These are phyloP conservation scores for Penicillium sp. DNA, from an alignment of 2,329 filamentous ascomycete genomes.

Conservation along the genomic window DNA sequence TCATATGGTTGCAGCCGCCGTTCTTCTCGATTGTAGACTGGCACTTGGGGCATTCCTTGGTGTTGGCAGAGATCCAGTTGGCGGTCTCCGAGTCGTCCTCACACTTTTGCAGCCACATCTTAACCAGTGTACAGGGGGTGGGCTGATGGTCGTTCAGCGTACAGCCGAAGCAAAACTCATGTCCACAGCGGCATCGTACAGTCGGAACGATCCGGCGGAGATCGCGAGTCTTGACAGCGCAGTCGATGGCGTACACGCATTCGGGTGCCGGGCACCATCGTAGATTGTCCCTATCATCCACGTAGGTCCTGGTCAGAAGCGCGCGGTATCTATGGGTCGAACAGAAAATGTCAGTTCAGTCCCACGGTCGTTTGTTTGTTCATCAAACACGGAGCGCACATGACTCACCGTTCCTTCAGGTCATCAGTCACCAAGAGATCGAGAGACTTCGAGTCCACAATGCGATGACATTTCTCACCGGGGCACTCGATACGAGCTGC, in stretches of 20 bases:
- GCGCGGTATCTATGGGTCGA: slow-evolving; percentile 67
- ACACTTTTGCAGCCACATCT: slow-evolving; percentile 96
- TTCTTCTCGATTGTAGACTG: slow-evolving; percentile 99
- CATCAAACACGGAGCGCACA: too few species aligned
- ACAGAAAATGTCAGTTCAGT: slow-evolving; percentile 19
- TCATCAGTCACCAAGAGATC: slow-evolving; percentile 69
- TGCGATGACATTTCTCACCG: slow-evolving; percentile 79
- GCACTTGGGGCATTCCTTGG: slow-evolving; percentile 96
- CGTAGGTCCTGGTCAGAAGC: slow-evolving; percentile 88
- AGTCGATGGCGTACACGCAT: slow-evolving; percentile 90
- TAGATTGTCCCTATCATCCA: slow-evolving; percentile 92
- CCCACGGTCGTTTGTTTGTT: not conserved
- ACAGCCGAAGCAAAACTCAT: slow-evolving; percentile 95
- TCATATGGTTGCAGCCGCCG: slow-evolving; percentile 97
- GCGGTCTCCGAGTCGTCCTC: slow-evolving; percentile 97
- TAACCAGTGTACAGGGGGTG: slow-evolving; percentile 86
- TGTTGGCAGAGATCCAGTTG: slow-evolving; percentile 99
- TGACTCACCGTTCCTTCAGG: slow-evolving; percentile 56
- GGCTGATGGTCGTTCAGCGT: slow-evolving; percentile 88
- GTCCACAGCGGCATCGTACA: slow-evolving; percentile 79
- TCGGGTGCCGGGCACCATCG: slow-evolving; percentile 99
- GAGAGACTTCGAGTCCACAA: slow-evolving; percentile 87
- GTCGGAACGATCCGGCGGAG: slow-evolving; percentile 84
- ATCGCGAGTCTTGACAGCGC: slow-evolving; percentile 82
- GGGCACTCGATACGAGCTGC: slow-evolving; percentile 94